Evolutionary conservation across 495 filamentous ascomycete genomes (phyloP).

Genomic region (Podospora fimiseda): DNA sequence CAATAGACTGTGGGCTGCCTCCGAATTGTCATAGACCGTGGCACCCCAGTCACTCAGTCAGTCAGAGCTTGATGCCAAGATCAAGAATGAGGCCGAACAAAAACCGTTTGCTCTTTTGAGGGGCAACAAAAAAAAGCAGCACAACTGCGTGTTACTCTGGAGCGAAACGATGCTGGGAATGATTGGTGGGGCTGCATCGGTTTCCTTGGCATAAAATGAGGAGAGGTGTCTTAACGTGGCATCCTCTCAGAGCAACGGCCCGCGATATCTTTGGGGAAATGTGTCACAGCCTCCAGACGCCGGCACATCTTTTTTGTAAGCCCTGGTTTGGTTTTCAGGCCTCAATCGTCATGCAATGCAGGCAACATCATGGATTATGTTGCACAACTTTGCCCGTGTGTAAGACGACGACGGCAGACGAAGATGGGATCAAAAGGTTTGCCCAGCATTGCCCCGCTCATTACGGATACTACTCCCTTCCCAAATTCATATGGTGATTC

Average conservation of each 20-base stretch:
- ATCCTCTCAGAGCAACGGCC: conserved; percentile 3
- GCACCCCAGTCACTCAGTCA: not conserved
- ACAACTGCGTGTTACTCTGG: not conserved
- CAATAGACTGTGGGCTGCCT: not conserved
- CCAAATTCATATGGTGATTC: too few relatives aligned
- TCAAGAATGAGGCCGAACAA: not conserved
- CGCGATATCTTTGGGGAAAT: not conserved
- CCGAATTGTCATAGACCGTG: too few relatives aligned
- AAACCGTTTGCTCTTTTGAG: not conserved
- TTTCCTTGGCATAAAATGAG: too few relatives aligned
- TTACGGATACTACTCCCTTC: too few relatives aligned
- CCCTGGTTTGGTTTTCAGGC: not conserved
- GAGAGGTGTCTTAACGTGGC: conserved; percentile 10
- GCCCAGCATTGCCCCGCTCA: not conserved
- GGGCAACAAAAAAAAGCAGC: not conserved
- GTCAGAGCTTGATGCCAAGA: not conserved
- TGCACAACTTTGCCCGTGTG: not conserved
- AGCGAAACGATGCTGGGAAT: not conserved
- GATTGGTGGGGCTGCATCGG: not conserved
- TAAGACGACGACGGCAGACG: not conserved
- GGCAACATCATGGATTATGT: not conserved
- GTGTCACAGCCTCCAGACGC: conserved; percentile 2
- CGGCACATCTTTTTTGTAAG: not conserved
- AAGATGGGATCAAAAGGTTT: not conserved
- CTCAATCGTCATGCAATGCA: not conserved